These are phyloP conservation scores for Wickerhamomyces sp. DNA, from an alignment of 1,139 yeast genomes.

Conservation along the genomic window DNA sequence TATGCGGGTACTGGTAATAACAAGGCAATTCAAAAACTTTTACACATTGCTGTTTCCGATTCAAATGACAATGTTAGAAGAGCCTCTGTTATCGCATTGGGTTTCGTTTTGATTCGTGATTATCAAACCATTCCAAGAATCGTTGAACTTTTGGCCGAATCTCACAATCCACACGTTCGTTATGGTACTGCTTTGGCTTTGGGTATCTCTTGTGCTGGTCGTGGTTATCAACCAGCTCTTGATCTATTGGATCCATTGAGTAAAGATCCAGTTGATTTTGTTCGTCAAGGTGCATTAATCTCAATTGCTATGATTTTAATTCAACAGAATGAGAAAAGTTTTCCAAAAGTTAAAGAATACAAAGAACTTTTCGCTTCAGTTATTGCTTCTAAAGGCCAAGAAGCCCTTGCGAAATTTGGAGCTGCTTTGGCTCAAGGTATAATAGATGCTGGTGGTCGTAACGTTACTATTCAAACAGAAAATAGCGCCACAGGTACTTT, in stretches of 20 bases:
- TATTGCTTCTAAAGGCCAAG: slow-evolving; percentile 85
- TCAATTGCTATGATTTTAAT: slow-evolving; percentile 89
- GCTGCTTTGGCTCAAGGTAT: slow-evolving; percentile 97
- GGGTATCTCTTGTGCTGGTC: slow-evolving; percentile 96
- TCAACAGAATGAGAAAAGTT: slow-evolving; percentile 85
- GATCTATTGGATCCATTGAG: slow-evolving; percentile 90
- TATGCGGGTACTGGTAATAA: slow-evolving; percentile 96
- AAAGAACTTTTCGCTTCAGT: slow-evolving; percentile 73
- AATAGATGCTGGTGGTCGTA: slow-evolving; percentile 98
- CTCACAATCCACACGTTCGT: slow-evolving; percentile 97
- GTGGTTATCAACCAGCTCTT: slow-evolving; percentile 81
- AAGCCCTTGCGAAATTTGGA: slow-evolving; percentile 95
- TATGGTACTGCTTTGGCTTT: slow-evolving; percentile 97
- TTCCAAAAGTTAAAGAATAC: slow-evolving; percentile 74
- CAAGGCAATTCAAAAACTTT: slow-evolving; percentile 74
- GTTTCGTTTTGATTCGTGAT: slow-evolving; percentile 86
- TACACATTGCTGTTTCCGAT: slow-evolving; percentile 94
- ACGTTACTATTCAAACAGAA: slow-evolving; percentile 90
- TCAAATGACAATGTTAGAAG: slow-evolving; percentile 96
- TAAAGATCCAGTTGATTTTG: slow-evolving; percentile 94
- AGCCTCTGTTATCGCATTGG: slow-evolving; percentile 91
- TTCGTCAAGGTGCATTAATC: slow-evolving; percentile 95
- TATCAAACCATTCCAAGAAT: slow-evolving; percentile 93
- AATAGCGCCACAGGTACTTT: slow-evolving; percentile 87
- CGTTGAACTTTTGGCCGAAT: slow-evolving; percentile 87